These are phyloP conservation scores for Trifolium repens DNA, from an alignment of 306 rosid genomes.

Conservation along the genomic window DNA sequence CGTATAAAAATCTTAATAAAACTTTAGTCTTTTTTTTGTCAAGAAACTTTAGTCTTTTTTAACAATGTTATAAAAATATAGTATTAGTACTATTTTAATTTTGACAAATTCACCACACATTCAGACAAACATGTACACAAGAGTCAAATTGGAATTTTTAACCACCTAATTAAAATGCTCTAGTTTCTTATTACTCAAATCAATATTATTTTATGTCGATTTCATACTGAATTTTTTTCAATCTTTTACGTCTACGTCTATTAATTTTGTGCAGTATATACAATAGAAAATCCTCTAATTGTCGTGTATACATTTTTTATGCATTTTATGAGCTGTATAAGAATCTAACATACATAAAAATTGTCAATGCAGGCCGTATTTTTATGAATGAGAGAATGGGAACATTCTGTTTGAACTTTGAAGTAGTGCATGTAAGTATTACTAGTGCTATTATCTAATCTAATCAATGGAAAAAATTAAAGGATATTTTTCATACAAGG, in stretches of 20 bases:
- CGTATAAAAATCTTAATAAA: too few species aligned
- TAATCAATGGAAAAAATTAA: neutral
- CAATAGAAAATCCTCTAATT: neutral
- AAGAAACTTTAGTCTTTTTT: too few species aligned
- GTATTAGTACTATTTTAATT: too few species aligned
- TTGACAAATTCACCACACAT: too few species aligned
- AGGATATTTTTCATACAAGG: neutral
- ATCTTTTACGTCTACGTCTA: neutral
- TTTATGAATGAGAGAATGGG: neutral
- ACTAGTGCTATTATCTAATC: neutral
- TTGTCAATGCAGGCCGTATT: conserved; percentile 15
- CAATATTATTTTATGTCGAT: neutral
- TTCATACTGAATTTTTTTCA: neutral
- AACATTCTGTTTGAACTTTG: neutral
- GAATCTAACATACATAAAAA: neutral
- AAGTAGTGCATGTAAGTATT: neutral
- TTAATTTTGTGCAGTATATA: neutral
- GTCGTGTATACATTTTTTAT: neutral
- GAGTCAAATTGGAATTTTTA: too few species aligned
- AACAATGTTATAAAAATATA: too few species aligned
- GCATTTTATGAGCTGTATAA: neutral
- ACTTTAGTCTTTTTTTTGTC: too few species aligned
- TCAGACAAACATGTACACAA: too few species aligned
- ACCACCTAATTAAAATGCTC: neutral
- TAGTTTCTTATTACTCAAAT: neutral